A percentile compares a stretch with the other conserved stretches of the same genome.
These are phyloP conservation scores for Penicillium crustosum DNA, from an alignment of 2,329 filamentous ascomycete species.

Conservation along the genomic window DNA sequence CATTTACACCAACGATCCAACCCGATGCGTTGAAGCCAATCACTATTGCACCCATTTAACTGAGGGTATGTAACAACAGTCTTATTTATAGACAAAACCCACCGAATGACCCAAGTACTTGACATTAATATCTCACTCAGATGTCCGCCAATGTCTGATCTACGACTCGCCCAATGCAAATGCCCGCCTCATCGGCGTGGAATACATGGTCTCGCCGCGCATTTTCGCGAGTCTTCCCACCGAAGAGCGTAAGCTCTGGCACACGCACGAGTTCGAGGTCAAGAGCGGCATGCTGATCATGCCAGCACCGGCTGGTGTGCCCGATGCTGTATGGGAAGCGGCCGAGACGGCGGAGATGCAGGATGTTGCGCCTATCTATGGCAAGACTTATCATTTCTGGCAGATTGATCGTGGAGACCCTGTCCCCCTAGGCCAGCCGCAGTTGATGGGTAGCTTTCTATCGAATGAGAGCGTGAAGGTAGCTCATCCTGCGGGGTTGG, in stretches of 20 bases:
- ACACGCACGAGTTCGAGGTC: slow-evolving; percentile 61
- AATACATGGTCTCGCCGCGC: slow-evolving; percentile 78
- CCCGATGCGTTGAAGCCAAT: slow-evolving; percentile 71
- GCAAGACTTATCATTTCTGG: slow-evolving; percentile 85
- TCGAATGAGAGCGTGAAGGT: slow-evolving; percentile 28
- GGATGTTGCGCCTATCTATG: slow-evolving; percentile 71
- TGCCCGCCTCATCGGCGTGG: slow-evolving; percentile 76
- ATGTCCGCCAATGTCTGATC: slow-evolving; percentile 80
- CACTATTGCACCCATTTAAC: slow-evolving; percentile 82
- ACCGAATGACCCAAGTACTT: not conserved
- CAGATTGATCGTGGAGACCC: slow-evolving; percentile 73
- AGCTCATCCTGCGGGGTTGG: slow-evolving; percentile 29
- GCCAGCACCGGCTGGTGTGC: slow-evolving; percentile 41
- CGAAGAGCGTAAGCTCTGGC: slow-evolving; percentile 75
- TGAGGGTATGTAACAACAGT: slow-evolving; percentile 44
- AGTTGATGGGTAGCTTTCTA: slow-evolving; percentile 63
- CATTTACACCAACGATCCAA: slow-evolving; percentile 71
- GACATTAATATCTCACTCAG: slow-evolving; percentile 36
- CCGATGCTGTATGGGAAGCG: slow-evolving; percentile 66
- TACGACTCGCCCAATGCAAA: slow-evolving; percentile 69
- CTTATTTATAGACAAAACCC: not conserved
- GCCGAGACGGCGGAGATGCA: slow-evolving; percentile 81
- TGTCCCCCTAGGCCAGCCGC: slow-evolving; percentile 60
- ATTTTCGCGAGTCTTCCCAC: slow-evolving; percentile 65
- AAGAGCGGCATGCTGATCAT: slow-evolving; percentile 47